A percentile compares a stretch with the other conserved stretches of the same genome.
phyloP scores from a whole-genome alignment of 805 yeast species.

The Scheffersomyces stipitis region DNA sequence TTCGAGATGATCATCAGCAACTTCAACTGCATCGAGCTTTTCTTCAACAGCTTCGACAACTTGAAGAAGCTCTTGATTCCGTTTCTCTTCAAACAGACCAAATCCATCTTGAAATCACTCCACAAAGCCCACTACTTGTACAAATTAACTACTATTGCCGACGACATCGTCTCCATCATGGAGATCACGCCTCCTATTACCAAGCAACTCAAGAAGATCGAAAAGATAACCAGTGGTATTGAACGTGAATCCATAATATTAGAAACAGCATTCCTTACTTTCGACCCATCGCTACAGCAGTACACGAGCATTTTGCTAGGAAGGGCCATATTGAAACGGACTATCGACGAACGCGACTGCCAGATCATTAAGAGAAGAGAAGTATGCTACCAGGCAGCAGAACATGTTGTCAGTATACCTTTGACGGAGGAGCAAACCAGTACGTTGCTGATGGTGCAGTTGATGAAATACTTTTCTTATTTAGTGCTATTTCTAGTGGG shows the following conservation, averaged over 20 bases:
- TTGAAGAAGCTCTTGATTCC: constrained; percentile 39
- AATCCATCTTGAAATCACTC: constrained; percentile 24
- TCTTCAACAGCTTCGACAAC: constrained; percentile 38
- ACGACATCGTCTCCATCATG: constrained; percentile 20
- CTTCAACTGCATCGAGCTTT: constrained; percentile 36
- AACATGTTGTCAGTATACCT: constrained; percentile 43
- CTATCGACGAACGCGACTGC: constrained; percentile 27
- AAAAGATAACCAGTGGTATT: constrained; percentile 38
- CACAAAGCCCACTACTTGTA: constrained; percentile 26
- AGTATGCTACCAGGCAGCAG: constrained; percentile 42
- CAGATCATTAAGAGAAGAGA: constrained; percentile 36
- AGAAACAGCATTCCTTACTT: constrained; percentile 26
- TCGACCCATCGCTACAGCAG: constrained; percentile 34
- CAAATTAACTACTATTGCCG: constrained; percentile 30
- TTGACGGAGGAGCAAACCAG: constrained; percentile 31
- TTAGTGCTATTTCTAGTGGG: constrained; percentile 22
- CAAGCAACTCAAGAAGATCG: constrained; percentile 34
- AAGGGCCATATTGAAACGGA: constrained; percentile 38
- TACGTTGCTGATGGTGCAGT: constrained; percentile 18
- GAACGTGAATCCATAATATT: constrained; percentile 33
- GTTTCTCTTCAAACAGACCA: constrained; percentile 31
- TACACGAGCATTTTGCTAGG: constrained; percentile 40
- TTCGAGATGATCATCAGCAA: constrained; percentile 19
- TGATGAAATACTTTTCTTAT: constrained; percentile 24
- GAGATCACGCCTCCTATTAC: constrained; percentile 21